Evolutionary conservation across 2,329 filamentous ascomycete genomes (phyloP).

Genomic region (Aschersonia sp.): DNA sequence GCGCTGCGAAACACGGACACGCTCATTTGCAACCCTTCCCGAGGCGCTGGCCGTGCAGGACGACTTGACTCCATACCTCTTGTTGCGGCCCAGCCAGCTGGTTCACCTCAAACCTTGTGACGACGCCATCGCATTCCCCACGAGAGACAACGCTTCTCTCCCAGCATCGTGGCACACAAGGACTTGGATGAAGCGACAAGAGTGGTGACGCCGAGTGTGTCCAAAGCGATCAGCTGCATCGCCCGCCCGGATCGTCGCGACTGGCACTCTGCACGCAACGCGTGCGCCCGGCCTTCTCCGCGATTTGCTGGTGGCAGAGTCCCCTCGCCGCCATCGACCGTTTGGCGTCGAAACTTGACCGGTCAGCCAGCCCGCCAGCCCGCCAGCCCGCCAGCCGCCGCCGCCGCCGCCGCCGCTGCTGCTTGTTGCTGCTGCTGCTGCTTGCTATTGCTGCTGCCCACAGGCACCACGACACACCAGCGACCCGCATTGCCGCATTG

Average conservation of each 20-base stretch:
- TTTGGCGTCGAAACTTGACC: neutral
- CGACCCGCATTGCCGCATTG: neutral
- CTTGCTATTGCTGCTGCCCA: neutral
- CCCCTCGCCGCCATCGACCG: neutral
- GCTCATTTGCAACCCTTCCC: neutral
- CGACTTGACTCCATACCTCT: neutral
- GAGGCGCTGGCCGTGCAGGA: neutral
- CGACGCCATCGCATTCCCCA: neutral
- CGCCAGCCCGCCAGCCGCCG: too few relatives aligned
- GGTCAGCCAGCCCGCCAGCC: too few relatives aligned
- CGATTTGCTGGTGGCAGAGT: neutral
- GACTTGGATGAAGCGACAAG: neutral
- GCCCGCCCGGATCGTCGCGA: neutral
- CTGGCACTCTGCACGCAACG: neutral
- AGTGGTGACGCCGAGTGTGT: neutral
- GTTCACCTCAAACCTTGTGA: neutral
- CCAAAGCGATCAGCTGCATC: neutral
- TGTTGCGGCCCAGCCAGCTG: neutral
- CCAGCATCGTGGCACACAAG: neutral
- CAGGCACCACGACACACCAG: neutral
- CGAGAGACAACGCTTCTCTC: neutral
- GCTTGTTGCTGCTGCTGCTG: too few relatives aligned
- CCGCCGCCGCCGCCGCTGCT: too few relatives aligned
- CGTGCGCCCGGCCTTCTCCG: neutral
- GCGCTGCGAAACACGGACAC: neutral